These are phyloP conservation scores for Blyttiomyces sp. DNA, from an alignment of 371 early-diverging fungal species.

Conservation along the genomic window DNA sequence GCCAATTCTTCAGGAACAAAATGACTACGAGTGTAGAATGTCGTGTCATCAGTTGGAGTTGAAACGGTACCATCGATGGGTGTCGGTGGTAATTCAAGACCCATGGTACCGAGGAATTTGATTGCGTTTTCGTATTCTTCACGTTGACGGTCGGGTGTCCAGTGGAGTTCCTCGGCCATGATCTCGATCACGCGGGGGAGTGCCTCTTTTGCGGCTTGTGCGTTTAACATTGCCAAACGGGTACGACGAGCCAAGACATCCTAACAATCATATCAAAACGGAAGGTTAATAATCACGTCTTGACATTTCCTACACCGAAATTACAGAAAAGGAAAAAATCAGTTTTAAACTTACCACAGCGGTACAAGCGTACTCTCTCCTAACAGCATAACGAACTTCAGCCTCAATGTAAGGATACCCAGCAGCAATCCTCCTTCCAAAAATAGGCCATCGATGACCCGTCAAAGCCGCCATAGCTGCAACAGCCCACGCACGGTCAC, in stretches of 20 bases:
- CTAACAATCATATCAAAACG: constrained; percentile 4
- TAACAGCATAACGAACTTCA: constrained; percentile 92
- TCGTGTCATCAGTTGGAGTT: constrained; percentile 17
- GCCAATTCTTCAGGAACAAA: constrained; percentile 71
- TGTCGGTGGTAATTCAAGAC: constrained; percentile 51
- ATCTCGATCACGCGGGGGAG: constrained; percentile 87
- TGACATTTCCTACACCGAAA: neutral
- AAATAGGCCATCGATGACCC: constrained; percentile 71
- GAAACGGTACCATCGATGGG: constrained; percentile 5
- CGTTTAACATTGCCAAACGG: constrained; percentile 93
- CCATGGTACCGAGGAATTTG: constrained; percentile 86
- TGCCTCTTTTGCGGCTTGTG: constrained; percentile 85
- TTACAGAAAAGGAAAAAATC: neutral
- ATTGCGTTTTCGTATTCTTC: constrained; percentile 69
- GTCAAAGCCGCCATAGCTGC: constrained; percentile 76
- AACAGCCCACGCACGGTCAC: constrained; percentile 92
- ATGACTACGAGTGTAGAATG: constrained; percentile 60
- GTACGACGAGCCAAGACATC: constrained; percentile 95
- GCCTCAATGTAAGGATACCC: constrained; percentile 93
- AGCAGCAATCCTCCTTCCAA: constrained; percentile 75
- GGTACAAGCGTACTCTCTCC: constrained; percentile 92
- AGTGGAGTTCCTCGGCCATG: constrained; percentile 85
- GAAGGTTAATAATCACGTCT: no score
- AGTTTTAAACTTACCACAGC: constrained; percentile 54
- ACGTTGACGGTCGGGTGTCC: constrained; percentile 65